Conservation (phyloP, 2,329 filamentous ascomycete species). For the Aspergillus novofumigatus region DNA sequence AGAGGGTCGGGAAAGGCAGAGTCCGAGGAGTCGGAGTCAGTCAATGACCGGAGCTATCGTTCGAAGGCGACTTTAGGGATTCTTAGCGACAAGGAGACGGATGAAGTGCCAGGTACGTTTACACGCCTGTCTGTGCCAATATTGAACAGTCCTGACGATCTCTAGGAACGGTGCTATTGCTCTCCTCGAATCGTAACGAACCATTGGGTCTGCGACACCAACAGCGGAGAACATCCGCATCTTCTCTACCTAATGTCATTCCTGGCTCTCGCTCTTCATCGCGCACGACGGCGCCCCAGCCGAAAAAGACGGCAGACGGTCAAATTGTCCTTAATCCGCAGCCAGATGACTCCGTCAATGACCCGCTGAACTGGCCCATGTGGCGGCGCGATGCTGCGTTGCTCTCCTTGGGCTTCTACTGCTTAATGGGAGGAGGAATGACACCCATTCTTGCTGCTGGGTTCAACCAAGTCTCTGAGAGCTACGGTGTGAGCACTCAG, state of each 20-base stretch:
- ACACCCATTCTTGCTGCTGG: conserved; percentile 86
- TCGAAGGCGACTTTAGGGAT: conserved; percentile 67
- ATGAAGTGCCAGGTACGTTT: conserved; percentile 75
- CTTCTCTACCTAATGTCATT: conserved; percentile 48
- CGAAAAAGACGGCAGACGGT: conserved; percentile 77
- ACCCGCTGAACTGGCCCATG: conserved; percentile 85
- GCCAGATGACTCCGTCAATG: conserved; percentile 83
- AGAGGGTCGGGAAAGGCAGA: conserved; percentile 3
- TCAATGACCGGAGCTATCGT: conserved; percentile 24
- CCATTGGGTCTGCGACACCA: conserved; percentile 59
- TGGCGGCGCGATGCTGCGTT: conserved; percentile 78
- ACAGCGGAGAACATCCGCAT: conserved; percentile 56
- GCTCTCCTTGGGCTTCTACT: conserved; percentile 82
- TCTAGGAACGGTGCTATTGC: conserved; percentile 58
- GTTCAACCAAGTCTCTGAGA: conserved; percentile 72
- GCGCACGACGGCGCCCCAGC: conserved; percentile 31
- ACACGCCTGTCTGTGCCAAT: background rate
- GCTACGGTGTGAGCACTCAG: conserved; percentile 63
- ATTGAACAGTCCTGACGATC: background rate
- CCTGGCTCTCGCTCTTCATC: conserved; percentile 39
- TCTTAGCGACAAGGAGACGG: conserved; percentile 72
- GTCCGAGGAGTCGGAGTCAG: conserved; percentile 2
- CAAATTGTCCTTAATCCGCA: conserved; percentile 86
- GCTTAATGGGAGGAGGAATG: conserved; percentile 88
- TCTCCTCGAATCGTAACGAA: conserved; percentile 59